phyloP scores from a whole-genome alignment of 306 rosid species.

The Sicyos edulis region DNA sequence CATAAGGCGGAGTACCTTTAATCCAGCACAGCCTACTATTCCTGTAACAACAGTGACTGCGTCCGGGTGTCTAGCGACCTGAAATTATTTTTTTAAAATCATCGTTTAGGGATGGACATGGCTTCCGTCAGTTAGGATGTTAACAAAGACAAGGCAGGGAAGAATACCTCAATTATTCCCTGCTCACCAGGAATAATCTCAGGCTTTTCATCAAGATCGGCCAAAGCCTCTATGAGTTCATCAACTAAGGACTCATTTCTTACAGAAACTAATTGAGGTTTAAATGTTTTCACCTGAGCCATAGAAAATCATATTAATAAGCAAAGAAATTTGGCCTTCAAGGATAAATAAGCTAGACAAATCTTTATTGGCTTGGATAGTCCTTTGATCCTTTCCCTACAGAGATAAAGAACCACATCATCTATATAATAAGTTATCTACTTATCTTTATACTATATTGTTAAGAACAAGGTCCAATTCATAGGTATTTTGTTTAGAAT shows the following conservation, averaged over 20 bases:
- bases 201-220: slow-evolving; percentile 69
- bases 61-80: slow-evolving; percentile 99
- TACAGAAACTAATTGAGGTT: slow-evolving; percentile 83
- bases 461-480: no score
- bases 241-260: slow-evolving; percentile 74
- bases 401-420: not conserved
- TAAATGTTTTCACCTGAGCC: slow-evolving; percentile 75
- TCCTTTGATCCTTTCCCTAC: slow-evolving; percentile 4
- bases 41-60: slow-evolving; percentile 90
- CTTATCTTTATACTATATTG: not conserved
- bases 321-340: not conserved
- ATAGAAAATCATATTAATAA: slow-evolving; percentile 12
- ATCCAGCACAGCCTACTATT: slow-evolving; percentile 97
- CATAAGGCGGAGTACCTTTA: slow-evolving; percentile 49
- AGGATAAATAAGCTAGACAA: not conserved
- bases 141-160: slow-evolving; percentile 18
- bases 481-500: not conserved
- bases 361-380: not conserved
- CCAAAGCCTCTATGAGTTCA: slow-evolving; percentile 87
- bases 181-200: slow-evolving; percentile 97
- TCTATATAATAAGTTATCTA: not conserved
- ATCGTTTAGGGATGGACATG: not conserved
- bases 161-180: slow-evolving; percentile 80
- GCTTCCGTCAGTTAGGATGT: slow-evolving; percentile 2
- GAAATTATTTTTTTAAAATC: slow-evolving; percentile 18